Base-by-base conservation (phyloP, 2,329 filamentous ascomycete genomes). In the Metarhizium album region DNA sequence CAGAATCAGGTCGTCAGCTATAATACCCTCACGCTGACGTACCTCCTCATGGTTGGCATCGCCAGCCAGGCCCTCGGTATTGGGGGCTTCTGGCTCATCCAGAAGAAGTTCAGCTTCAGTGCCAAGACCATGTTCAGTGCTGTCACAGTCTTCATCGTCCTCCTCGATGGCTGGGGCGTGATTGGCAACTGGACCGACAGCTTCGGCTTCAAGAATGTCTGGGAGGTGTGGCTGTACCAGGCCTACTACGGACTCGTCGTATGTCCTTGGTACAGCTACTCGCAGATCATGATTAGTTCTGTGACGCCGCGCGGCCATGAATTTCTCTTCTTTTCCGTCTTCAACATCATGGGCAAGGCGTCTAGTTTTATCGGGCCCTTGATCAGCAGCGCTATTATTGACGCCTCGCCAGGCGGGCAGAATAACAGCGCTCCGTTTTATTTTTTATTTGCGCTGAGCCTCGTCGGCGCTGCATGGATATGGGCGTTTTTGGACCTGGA, bases 111-210 rank as follows among this genome's bases (percentile, higher is more conserved):
- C 60, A 63, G 72, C 2, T 69, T 86, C 3, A 71, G 73, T 42
- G 83, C 81, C 1, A 86, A 86, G 63, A 77, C 75, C 16, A 86
- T 86, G 82, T 84, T 86, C 69, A 82, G 83, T 59, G 68, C 71
- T 8, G 74, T 85, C 51, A 81, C 80, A 55, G 64, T 83, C 2
- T 73, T 70, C 35, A 84, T 85, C 54, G 71, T 84, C 14, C 55
- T 85, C 0, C 73, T 85, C 0, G 76, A 79, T 40, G 65, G 61
- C 27, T 74, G 70, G 71, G 71, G 71, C 42, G 70, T 73, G 70
- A 60, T 73, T 3, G 71, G 71, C 2, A 73, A 71, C 56, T 73
- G 70, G 71, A 73, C 70, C 1, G 54, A 66, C 46, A 61, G 59
- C 9, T 70, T 73, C 31, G 71, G 71, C 1, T 74, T 73, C 60